A percentile compares a stretch with the other conserved stretches of the same genome.
Conservation (phyloP, 1,139 yeast genomes). For the Schwanniomyces etchellsii region DNA sequence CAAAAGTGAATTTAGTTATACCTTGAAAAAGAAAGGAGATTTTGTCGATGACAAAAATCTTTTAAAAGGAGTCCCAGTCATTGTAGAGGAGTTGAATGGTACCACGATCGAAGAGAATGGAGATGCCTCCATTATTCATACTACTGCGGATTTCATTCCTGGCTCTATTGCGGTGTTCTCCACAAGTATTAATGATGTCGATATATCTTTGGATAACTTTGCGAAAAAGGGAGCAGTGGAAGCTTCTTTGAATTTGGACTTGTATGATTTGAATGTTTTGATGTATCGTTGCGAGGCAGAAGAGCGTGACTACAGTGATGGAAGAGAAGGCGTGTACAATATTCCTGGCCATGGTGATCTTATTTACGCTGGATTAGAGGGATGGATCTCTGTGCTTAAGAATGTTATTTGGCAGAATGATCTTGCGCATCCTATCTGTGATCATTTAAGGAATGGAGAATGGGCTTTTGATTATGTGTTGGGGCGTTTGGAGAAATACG, state of each 20-base stretch:
- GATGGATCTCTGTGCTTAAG: constrained; percentile 75
- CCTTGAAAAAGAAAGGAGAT: constrained; percentile 52
- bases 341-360: constrained; percentile 71
- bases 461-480: constrained; percentile 88
- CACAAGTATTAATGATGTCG: constrained; percentile 61
- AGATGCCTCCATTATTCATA: constrained; percentile 48
- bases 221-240: constrained; percentile 70
- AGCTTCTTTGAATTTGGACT: constrained; percentile 55
- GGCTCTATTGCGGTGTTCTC: constrained; percentile 86
- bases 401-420: constrained; percentile 64
- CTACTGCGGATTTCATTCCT: constrained; percentile 55
- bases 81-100: constrained; percentile 46
- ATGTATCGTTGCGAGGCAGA: constrained; percentile 80
- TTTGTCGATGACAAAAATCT: constrained; percentile 33
- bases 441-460: constrained; percentile 72
- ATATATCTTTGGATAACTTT: constrained; percentile 50
- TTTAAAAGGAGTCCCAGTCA: constrained; percentile 59
- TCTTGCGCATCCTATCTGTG: constrained; percentile 77
- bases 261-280: constrained; percentile 70
- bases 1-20: constrained; percentile 53
- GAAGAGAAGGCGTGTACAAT: constrained; percentile 64
- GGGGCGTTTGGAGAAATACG: constrained; percentile 56
- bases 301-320: constrained; percentile 76
- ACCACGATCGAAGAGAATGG: constrained; percentile 40
- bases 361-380: constrained; percentile 87